Base-by-base conservation (phyloP, 2,329 filamentous ascomycete genomes). In the Rhinocladiella similis region DNA sequence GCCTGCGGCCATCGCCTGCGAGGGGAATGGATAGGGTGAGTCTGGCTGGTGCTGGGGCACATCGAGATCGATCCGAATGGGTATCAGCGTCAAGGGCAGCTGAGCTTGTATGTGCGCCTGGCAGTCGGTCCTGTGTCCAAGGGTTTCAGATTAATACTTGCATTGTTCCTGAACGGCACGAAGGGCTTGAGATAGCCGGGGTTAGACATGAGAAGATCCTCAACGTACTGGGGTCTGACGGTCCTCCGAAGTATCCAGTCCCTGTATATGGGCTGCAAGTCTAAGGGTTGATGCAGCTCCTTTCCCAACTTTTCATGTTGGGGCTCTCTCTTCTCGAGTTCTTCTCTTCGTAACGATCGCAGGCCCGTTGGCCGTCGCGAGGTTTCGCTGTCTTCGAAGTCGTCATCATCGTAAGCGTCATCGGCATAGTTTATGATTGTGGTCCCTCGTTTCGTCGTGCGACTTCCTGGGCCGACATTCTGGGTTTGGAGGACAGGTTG, bases 351-450 rank as follows among this genome's bases (percentile, higher is more conserved):
- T 68, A 92, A 73, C 68, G 88, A 97, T 65, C 92, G 87, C 72
- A 97, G 72, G 4, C 92, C 91, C 0, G 91, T 95, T 12, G 90
- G 83, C 55, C 84, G 77, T 60, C 85, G 77, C 20, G 82, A 89
- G 1, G 87, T 87, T 61, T 93, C 86, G 62, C 90, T 77, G 36
- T 80, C 78, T 36, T 79, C 77, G 62, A 79, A 80, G 67, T 93
- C 77, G 38, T 80, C 77, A 60, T 87, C 91, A 64, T 97, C 93
- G 69, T 88, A 96, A 46, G 92, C 92, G 71, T 97, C 93, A 71
- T 99, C 94, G 20, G 94, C 93, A 70, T 99, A 99, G 76, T 97
- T 99, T 75, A 97, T 94, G 62, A 93, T 90, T 33, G 90, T 94
- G 1, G 94, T 97, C 56, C 94, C 94, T 73, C 94, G 88, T 78